Evolutionary conservation across 1,139 yeast species (phyloP).

Genomic region (Arxiozyma slooffiae): DNA sequence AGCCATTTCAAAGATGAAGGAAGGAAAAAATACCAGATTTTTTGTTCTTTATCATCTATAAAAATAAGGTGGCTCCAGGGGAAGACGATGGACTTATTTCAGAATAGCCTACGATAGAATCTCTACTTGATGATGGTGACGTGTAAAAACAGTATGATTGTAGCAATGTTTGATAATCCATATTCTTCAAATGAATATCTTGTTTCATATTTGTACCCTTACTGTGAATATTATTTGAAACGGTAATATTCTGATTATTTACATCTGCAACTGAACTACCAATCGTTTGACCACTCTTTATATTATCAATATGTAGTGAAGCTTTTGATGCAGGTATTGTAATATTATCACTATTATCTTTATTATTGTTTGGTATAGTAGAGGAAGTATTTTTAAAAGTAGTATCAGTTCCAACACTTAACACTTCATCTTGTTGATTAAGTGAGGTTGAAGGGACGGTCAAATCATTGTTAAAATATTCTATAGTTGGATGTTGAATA

Average conservation of each 20-base stretch:
- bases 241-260: background rate
- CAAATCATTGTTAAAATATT: background rate
- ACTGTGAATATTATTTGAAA: background rate
- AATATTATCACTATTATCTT: background rate
- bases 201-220: background rate
- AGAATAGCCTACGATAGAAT: background rate
- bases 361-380: background rate
- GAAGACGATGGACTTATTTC: slow-evolving; percentile 1
- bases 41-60: background rate
- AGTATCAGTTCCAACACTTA: slow-evolving; percentile 8
- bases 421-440: slow-evolving; percentile 5
- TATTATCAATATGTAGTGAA: background rate
- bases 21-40: slow-evolving; percentile 1
- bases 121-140: slow-evolving; percentile 4
- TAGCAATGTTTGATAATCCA: slow-evolving; percentile 21
- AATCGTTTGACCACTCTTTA: background rate
- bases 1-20: too few species aligned
- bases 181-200: slow-evolving; percentile 8
- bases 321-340: background rate
- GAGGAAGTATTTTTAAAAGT: slow-evolving; percentile 2
- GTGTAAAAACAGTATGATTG: slow-evolving; percentile 23
- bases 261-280: background rate
- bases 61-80: background rate
- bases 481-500: background rate
- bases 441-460: background rate